Evolutionary conservation across 768 basidiomycete species (phyloP).

Genomic region (Suillus plorans): DNA sequence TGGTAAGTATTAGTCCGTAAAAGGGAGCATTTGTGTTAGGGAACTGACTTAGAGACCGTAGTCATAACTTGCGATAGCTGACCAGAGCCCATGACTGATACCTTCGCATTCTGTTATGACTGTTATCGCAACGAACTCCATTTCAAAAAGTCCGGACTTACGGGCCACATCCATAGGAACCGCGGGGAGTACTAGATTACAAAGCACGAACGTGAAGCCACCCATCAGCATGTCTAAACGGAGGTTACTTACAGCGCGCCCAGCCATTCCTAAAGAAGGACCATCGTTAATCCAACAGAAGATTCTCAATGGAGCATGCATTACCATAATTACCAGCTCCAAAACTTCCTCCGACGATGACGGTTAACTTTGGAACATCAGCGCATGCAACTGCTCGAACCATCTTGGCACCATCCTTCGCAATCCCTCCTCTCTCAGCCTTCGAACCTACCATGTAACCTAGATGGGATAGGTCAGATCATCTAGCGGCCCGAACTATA

Average conservation of each 20-base stretch:
- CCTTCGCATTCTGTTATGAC: slow-evolving; percentile 72
- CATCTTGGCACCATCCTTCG: slow-evolving; percentile 96
- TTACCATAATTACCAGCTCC: slow-evolving; percentile 94
- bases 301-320: neutral
- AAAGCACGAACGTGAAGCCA: slow-evolving; percentile 5
- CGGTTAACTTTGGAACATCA: slow-evolving; percentile 91
- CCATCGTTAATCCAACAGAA: slow-evolving; percentile 12
- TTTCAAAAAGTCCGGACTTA: slow-evolving; percentile 36
- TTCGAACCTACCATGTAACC: slow-evolving; percentile 97
- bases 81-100: slow-evolving; percentile 93
- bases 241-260: slow-evolving; percentile 67
- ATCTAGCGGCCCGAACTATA: neutral
- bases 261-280: slow-evolving; percentile 73
- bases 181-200: slow-evolving; percentile 78
- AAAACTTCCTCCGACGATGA: slow-evolving; percentile 90
- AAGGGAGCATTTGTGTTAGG: neutral
- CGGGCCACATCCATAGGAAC: slow-evolving; percentile 99
- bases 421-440: slow-evolving; percentile 91
- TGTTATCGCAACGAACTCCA: neutral
- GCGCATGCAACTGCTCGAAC: slow-evolving; percentile 93
- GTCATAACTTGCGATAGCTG: slow-evolving; percentile 95
- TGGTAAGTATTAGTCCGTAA: neutral
- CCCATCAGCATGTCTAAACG: neutral
- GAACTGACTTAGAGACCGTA: slow-evolving; percentile 73
- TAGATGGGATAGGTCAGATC: slow-evolving; percentile 27